These are phyloP conservation scores for Panicum hallii DNA, from an alignment of 202 grass and related monocot genomes.

Conservation along the genomic window DNA sequence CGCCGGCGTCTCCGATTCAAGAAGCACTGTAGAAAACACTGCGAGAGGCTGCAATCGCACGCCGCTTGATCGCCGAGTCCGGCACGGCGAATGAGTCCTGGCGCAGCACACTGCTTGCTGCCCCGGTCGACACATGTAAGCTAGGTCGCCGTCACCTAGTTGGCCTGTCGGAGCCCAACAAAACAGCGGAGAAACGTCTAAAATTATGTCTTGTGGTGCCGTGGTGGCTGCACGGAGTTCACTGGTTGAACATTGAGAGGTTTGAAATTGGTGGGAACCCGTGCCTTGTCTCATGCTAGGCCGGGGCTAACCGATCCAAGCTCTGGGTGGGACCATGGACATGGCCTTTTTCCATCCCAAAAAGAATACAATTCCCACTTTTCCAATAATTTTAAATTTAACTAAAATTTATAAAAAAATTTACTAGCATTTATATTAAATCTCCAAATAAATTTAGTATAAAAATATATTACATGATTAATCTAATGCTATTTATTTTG, in stretches of 20 bases:
- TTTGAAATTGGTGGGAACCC: slow-evolving; percentile 3
- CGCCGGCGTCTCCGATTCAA: not conserved
- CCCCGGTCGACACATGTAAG: not conserved
- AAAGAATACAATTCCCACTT: no score
- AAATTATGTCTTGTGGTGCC: no score
- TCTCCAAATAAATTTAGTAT: no score
- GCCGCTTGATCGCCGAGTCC: not conserved
- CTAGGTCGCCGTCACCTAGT: not conserved
- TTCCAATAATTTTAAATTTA: no score
- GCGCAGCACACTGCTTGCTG: not conserved
- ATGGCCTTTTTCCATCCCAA: not conserved
- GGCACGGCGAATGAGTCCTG: not conserved
- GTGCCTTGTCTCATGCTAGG: not conserved
- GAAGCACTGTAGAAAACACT: no score
- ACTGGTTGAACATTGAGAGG: not conserved
- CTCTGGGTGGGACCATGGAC: no score
- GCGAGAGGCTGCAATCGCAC: not conserved
- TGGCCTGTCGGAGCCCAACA: not conserved
- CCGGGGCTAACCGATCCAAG: not conserved
- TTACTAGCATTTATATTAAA: no score
- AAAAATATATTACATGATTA: no score
- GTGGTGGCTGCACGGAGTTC: not conserved
- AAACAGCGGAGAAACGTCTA: not conserved
- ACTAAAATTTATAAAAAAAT: no score
- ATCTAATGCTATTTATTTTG: no score